These are phyloP conservation scores for Penicillium malachiteum DNA, from an alignment of 495 filamentous ascomycete species.

Conservation along the genomic window DNA sequence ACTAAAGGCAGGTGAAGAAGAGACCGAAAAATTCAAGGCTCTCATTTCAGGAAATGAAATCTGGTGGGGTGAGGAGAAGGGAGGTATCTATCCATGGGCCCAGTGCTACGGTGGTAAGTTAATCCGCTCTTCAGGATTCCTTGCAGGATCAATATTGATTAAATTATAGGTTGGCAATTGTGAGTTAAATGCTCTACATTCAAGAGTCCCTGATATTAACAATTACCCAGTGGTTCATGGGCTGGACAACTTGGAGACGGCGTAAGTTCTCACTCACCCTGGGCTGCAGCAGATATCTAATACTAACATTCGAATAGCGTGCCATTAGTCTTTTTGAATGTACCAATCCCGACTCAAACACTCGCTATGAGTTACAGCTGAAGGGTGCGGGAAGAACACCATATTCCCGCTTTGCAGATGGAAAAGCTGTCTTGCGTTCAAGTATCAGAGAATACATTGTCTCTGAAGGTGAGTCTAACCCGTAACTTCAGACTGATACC, in stretches of 20 bases:
- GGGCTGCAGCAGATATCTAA: background rate
- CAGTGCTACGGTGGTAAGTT: conserved; percentile 86
- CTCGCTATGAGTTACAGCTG: conserved; percentile 84
- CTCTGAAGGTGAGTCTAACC: conserved; percentile 58
- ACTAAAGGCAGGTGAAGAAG: conserved; percentile 61
- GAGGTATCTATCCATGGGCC: conserved; percentile 90
- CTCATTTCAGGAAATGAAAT: conserved; percentile 80
- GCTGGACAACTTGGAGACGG: conserved; percentile 95
- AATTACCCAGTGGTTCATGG: conserved; percentile 65
- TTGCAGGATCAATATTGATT: background rate
- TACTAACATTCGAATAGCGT: conserved; percentile 38
- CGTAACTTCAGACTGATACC: background rate
- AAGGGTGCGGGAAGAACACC: conserved; percentile 93
- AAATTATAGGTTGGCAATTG: conserved; percentile 56
- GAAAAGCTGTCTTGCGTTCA: conserved; percentile 85
- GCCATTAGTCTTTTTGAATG: conserved; percentile 92
- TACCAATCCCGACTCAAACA: conserved; percentile 70
- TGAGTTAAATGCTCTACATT: conserved; percentile 25
- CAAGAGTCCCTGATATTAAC: background rate
- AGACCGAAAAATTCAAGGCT: conserved; percentile 71
- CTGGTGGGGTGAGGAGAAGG: conserved; percentile 54
- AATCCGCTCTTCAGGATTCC: background rate
- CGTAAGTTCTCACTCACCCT: conserved; percentile 21
- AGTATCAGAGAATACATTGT: conserved; percentile 94
- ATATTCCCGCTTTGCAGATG: conserved; percentile 96